These are phyloP conservation scores for Penicillium cosmopolitanum DNA, from an alignment of 495 filamentous ascomycete genomes.

Conservation along the genomic window DNA sequence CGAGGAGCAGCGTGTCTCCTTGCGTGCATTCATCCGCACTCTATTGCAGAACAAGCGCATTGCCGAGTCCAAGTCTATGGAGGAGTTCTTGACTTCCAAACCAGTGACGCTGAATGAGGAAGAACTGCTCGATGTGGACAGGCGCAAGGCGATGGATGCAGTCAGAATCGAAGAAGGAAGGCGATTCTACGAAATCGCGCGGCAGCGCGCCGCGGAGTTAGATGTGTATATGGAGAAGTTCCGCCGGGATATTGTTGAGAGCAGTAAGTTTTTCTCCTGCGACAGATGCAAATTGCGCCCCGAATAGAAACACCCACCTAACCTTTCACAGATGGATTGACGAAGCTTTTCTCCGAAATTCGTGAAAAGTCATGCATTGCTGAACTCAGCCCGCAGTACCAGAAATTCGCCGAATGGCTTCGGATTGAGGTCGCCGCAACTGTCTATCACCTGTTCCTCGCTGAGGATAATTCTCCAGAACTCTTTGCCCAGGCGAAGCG, in stretches of 20 bases:
- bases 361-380: slow-evolving; percentile 80
- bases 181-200: slow-evolving; percentile 92
- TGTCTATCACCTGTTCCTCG: slow-evolving; percentile 95
- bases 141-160: slow-evolving; percentile 82
- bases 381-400: slow-evolving; percentile 90
- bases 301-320: too few species aligned
- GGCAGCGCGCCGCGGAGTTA: slow-evolving; percentile 84
- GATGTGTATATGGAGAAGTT: slow-evolving; percentile 98
- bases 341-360: slow-evolving; percentile 91
- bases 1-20: slow-evolving; percentile 88
- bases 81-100: slow-evolving; percentile 74
- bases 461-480: slow-evolving; percentile 96
- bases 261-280: slow-evolving; percentile 58
- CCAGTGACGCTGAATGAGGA: slow-evolving; percentile 77
- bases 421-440: slow-evolving; percentile 97
- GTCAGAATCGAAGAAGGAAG: slow-evolving; percentile 89
- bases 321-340: slow-evolving; percentile 69
- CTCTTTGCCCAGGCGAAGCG: slow-evolving; percentile 90
- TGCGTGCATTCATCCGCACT: slow-evolving; percentile 85
- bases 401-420: slow-evolving; percentile 98
- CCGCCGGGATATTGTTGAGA: slow-evolving; percentile 72
- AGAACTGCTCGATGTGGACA: slow-evolving; percentile 76
- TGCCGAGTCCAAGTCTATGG: slow-evolving; percentile 77
- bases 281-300: neutral
- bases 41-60: slow-evolving; percentile 83